These are phyloP conservation scores for Podospora appendiculata DNA, from an alignment of 495 filamentous ascomycete species.

Conservation along the genomic window DNA sequence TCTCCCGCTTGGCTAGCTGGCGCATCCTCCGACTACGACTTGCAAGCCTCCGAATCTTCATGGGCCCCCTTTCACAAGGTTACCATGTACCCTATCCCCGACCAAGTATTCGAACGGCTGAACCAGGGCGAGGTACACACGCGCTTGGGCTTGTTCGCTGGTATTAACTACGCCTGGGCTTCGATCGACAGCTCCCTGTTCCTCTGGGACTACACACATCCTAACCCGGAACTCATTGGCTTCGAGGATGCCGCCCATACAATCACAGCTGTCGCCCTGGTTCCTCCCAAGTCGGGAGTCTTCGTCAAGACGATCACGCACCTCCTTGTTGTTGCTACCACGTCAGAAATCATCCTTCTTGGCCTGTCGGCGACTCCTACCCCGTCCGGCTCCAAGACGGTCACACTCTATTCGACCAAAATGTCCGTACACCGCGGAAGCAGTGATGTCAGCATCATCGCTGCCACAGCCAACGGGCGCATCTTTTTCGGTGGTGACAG, in stretches of 20 bases:
- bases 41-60: constrained; percentile 50
- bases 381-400: constrained; percentile 55
- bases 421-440: constrained; percentile 70
- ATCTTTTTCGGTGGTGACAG: constrained; percentile 83
- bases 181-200: constrained; percentile 93
- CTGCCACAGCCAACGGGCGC: constrained; percentile 71
- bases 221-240: constrained; percentile 80
- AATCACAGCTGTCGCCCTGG: constrained; percentile 78
- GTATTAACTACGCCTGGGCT: constrained; percentile 90
- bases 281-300: constrained; percentile 69
- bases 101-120: constrained; percentile 81
- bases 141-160: constrained; percentile 86
- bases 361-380: constrained; percentile 59
- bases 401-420: constrained; percentile 74
- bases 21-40: constrained; percentile 86
- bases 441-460: constrained; percentile 61
- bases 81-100: constrained; percentile 76
- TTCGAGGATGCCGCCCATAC: constrained; percentile 82
- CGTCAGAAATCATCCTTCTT: constrained; percentile 70
- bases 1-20: constrained; percentile 37
- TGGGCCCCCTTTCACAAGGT: constrained; percentile 87
- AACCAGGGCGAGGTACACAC: constrained; percentile 77
- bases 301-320: constrained; percentile 80
- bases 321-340: constrained; percentile 82
- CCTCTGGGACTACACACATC: constrained; percentile 92